Base-by-base conservation (phyloP, 371 early-diverging fungal species). In the Circinella umbellata region DNA sequence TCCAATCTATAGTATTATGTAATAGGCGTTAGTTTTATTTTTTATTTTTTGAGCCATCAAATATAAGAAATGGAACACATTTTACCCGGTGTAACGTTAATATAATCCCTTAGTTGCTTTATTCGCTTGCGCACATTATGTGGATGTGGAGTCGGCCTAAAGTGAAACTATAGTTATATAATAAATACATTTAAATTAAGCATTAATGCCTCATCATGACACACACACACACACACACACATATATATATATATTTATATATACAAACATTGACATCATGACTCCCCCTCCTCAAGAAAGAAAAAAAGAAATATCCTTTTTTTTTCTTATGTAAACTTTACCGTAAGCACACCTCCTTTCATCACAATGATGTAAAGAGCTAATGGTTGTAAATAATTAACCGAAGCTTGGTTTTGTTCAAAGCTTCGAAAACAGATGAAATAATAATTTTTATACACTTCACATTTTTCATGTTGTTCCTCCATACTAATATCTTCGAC, bases 381-480 rank as follows among this genome's bases (percentile, higher is more conserved):
- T 53, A 91, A 82, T 6, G 97, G 91, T 60, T 91, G 88, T 74
- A 96, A 74, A 68, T 93, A 95, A 35, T 69, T 80, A 5, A 81
- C 72, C 37, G 89, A 89, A 70, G 87, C 81, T 53, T 89, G 86
- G 61, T 92, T 86, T 69, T 81, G 85, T 59, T 93, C 92, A 76
- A 93, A 91, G 13, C 91, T 84, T 67, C 94, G 86, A 75, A 96
- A 93, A 73, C 92, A 90, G 39, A 96, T 87, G 85, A 97, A 97
- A 70, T 94, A 94, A 81, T 98, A 98, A 66, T 91, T 92, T 34
- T 88, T 79, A 68, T 95, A 96, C 17, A 93, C 87, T 74, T 97
- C 97, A 72, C 95, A 95, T 73, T 98, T 98, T 75, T 97, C 97
- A 6, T 98, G 87, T 37, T 87, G 89, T 59, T 97, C 98, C 73